A percentile compares a stretch with the other conserved stretches of the same genome.
Evolutionary conservation across 495 filamentous ascomycete genomes (phyloP).

Genomic region (Aspergillus indologenus): DNA sequence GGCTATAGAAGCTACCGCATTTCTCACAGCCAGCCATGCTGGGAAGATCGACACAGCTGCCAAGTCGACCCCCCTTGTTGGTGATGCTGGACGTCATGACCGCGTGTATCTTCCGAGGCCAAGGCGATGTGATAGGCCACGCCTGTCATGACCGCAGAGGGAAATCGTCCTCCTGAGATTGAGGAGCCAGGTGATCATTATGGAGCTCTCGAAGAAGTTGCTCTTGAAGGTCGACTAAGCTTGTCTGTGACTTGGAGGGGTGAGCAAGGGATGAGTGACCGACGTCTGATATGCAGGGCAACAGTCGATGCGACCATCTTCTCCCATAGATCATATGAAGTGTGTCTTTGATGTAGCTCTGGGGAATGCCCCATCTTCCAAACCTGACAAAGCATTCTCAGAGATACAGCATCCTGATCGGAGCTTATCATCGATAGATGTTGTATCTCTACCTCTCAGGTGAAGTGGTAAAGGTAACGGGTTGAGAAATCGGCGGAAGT

Average conservation of each 20-base stretch:
- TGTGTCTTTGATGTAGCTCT: not conserved
- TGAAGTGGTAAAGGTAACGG: too few species aligned
- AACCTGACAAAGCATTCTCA: not conserved
- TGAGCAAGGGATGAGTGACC: not conserved
- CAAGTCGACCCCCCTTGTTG: not conserved
- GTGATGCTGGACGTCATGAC: not conserved
- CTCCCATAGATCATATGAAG: not conserved
- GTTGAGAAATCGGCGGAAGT: not conserved
- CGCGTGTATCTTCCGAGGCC: not conserved
- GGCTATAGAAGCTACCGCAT: not conserved
- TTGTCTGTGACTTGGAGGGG: not conserved
- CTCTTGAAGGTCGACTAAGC: not conserved
- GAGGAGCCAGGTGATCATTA: not conserved
- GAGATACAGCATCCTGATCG: too few species aligned
- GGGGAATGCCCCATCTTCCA: not conserved
- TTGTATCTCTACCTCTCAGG: too few species aligned
- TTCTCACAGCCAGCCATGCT: not conserved
- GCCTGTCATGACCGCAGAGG: not conserved
- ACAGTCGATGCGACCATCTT: not conserved
- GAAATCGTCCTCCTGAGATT: not conserved
- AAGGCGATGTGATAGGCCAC: not conserved
- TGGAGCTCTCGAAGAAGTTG: too few species aligned
- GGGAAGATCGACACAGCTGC: not conserved
- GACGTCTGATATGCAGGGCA: not conserved
- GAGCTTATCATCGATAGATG: too few species aligned